Evolutionary conservation across 306 rosid genomes (phyloP).

Genomic region (Gleditsia sinensis): DNA sequence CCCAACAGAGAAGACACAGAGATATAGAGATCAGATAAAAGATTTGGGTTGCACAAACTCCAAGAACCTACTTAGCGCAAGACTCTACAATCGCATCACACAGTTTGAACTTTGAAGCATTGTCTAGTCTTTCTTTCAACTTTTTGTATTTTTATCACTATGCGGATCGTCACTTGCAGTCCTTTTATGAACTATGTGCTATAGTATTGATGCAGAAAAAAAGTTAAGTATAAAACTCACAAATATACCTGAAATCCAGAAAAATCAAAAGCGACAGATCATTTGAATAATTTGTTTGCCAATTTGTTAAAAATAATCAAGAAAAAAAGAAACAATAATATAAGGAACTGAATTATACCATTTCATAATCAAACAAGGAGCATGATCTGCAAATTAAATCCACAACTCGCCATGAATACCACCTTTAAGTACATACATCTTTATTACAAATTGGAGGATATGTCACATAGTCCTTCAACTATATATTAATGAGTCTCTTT

Average conservation of each 20-base stretch:
- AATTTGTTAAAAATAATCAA: not conserved
- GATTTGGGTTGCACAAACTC: constrained; percentile 32
- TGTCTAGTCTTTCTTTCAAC: constrained; percentile 27
- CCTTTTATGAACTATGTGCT: no score
- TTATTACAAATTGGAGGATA: constrained; percentile 45
- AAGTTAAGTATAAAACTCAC: no score
- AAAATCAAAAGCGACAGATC: no score
- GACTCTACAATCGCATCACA: constrained; percentile 27
- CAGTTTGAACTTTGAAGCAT: constrained; percentile 31
- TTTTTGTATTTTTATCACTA: constrained; percentile 31
- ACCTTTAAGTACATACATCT: constrained; percentile 47
- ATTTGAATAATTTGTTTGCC: no score
- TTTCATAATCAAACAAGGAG: constrained; percentile 38
- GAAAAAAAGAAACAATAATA: not conserved
- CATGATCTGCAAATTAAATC: constrained; percentile 46
- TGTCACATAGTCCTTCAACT: constrained; percentile 19
- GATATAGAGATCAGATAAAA: no score
- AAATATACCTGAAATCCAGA: no score
- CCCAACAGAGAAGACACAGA: constrained; percentile 3
- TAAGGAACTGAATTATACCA: constrained; percentile 35
- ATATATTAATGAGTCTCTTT: no score
- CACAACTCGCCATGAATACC: constrained; percentile 44
- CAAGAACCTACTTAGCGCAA: constrained; percentile 29
- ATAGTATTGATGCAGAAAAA: no score
- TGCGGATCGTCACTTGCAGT: no score